A percentile compares a stretch with the other conserved stretches of the same genome.
Evolutionary conservation across 129 eudicot genomes (phyloP).

Genomic region (Scalesia atractyloides): DNA sequence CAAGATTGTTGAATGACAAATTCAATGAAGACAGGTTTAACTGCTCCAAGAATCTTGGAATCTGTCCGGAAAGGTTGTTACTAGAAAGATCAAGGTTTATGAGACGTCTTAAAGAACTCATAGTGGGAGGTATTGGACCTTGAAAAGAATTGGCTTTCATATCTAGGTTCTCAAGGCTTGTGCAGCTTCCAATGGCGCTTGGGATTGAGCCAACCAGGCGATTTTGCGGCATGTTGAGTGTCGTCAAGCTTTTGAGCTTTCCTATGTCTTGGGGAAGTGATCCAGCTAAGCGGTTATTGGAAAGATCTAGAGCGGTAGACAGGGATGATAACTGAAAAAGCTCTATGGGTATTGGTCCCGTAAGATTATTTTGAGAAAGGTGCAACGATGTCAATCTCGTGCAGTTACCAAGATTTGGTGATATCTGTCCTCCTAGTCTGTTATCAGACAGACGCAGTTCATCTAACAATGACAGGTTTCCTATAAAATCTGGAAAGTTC

Average conservation of each 20-base stretch:
- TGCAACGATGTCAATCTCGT: conserved; percentile 11
- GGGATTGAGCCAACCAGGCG: conserved; percentile 32
- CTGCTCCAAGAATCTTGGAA: conserved; percentile 35
- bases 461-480: conserved; percentile 28
- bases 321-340: conserved; percentile 28
- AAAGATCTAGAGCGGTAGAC: conserved; percentile 17
- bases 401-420: conserved; percentile 36
- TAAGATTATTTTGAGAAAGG: conserved; percentile 31
- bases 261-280: conserved; percentile 35
- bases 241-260: conserved; percentile 26
- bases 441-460: conserved; percentile 13
- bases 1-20: conserved; percentile 38
- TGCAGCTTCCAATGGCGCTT: conserved; percentile 28
- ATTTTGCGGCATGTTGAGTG: conserved; percentile 26
- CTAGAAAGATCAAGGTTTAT: conserved; percentile 32
- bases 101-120: conserved; percentile 28
- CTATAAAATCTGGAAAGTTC: conserved; percentile 30
- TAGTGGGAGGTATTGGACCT: conserved; percentile 25
- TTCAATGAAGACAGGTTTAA: conserved; percentile 29
- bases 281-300: conserved; percentile 36
- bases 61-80: conserved; percentile 37
- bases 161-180: conserved; percentile 25
- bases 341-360: conserved; percentile 34
- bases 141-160: conserved; percentile 28
- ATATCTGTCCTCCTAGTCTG: conserved; percentile 30